Conservation (phyloP, 805 yeast genomes). For the Pichia nakasei region DNA sequence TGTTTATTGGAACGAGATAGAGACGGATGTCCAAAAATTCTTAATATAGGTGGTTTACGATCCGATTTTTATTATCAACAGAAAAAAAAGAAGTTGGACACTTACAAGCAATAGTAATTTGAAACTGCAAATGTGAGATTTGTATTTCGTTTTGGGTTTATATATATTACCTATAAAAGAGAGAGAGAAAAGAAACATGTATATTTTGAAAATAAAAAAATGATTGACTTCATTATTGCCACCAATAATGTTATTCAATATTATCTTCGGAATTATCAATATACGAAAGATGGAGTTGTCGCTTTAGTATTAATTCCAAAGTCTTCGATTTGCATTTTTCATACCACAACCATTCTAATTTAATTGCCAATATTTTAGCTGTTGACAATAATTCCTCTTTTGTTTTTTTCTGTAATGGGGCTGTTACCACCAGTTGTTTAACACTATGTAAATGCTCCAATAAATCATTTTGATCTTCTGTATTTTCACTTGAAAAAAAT, state of each 20-base stretch:
- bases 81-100: constrained; percentile 24
- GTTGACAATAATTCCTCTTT: constrained; percentile 38
- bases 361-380: constrained; percentile 39
- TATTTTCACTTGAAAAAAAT: not conserved
- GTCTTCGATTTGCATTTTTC: constrained; percentile 28
- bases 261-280: not conserved
- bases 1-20: constrained; percentile 69
- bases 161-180: too few relatives aligned
- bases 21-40: constrained; percentile 86
- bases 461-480: constrained; percentile 22
- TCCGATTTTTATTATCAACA: constrained; percentile 58
- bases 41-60: constrained; percentile 71
- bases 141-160: too few relatives aligned
- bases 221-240: not conserved
- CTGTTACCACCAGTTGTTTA: constrained; percentile 35
- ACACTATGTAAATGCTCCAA: constrained; percentile 27
- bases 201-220: too few relatives aligned
- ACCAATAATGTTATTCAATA: not conserved
- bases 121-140: too few relatives aligned
- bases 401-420: constrained; percentile 50
- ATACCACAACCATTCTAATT: constrained; percentile 49
- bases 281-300: not conserved
- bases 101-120: not conserved
- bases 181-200: too few relatives aligned
- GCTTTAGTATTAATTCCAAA: not conserved